These are phyloP conservation scores for Pleurotus giganteus DNA, from an alignment of 768 basidiomycete species.

Conservation along the genomic window DNA sequence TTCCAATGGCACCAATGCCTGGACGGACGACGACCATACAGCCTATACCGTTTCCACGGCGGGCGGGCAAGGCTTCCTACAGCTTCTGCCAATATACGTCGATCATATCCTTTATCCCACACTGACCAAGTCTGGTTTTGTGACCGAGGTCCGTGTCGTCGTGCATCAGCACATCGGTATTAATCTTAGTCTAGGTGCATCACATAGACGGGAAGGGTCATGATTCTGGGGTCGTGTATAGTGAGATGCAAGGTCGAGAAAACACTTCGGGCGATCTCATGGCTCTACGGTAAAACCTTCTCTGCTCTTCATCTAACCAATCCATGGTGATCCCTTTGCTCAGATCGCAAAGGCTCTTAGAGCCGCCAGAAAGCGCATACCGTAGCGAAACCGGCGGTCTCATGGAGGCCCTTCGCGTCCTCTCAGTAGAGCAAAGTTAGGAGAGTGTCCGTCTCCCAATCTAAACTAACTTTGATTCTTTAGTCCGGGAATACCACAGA, in stretches of 20 bases:
- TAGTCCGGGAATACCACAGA: conserved; percentile 87
- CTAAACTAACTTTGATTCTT: conserved; percentile 9
- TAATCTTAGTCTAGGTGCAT: conserved; percentile 61
- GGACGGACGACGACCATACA: conserved; percentile 95
- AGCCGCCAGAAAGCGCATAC: conserved; percentile 82
- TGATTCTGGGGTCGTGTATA: conserved; percentile 94
- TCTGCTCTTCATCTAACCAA: background rate
- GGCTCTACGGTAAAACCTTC: conserved; percentile 65
- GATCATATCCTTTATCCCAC: conserved; percentile 98
- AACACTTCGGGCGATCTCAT: conserved; percentile 91
- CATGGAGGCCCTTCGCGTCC: conserved; percentile 84
- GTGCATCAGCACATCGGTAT: background rate
- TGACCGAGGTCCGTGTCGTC: conserved; percentile 50
- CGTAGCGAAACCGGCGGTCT: conserved; percentile 96
- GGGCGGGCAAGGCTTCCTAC: conserved; percentile 88
- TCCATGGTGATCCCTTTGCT: conserved; percentile 8
- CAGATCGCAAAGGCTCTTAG: conserved; percentile 78
- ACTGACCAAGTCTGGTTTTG: conserved; percentile 74
- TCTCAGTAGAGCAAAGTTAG: conserved; percentile 88
- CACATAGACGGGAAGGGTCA: conserved; percentile 90
- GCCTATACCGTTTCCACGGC: conserved; percentile 96
- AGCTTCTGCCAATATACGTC: conserved; percentile 83
- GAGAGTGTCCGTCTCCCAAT: conserved; percentile 2
- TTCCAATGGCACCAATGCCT: conserved; percentile 90
- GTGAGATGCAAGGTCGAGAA: conserved; percentile 95